Evolutionary conservation across 2,329 filamentous ascomycete genomes (phyloP).

Genomic region (Hypoxylon sp.): DNA sequence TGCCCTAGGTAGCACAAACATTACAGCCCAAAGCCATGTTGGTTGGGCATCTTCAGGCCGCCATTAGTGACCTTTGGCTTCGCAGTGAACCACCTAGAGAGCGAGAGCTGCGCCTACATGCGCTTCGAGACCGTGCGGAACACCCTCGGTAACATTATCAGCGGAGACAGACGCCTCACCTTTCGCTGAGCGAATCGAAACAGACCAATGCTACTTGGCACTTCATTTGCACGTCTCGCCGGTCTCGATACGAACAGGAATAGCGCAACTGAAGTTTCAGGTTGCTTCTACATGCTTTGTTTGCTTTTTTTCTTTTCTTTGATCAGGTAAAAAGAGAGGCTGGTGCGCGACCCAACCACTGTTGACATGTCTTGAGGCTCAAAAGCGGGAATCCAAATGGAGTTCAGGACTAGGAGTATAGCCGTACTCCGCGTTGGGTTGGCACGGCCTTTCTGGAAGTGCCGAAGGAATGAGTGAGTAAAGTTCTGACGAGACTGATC

Average conservation of each 20-base stretch:
- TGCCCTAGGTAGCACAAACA: not conserved
- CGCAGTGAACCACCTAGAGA: conserved; percentile 61
- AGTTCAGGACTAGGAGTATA: not conserved
- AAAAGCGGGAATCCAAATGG: not conserved
- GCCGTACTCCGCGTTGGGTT: conserved; percentile 7
- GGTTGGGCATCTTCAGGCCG: not conserved
- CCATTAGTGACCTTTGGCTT: conserved; percentile 9
- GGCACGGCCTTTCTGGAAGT: conserved; percentile 31
- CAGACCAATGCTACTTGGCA: not conserved
- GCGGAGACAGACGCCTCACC: conserved; percentile 31
- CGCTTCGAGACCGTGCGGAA: conserved; percentile 53
- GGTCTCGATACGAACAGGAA: not conserved
- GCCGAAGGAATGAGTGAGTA: conserved; percentile 10
- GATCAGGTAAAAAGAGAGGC: not conserved
- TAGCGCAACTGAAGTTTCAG: not conserved
- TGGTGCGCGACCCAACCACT: not conserved
- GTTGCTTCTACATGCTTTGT: not conserved
- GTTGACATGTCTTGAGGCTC: not conserved
- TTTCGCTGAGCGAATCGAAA: conserved; percentile 17
- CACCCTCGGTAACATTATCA: conserved; percentile 23
- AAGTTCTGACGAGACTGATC: conserved; percentile 4
- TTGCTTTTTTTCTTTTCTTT: not conserved
- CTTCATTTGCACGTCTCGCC: not conserved
- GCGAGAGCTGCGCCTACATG: conserved; percentile 59
- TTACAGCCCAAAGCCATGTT: not conserved